Evolutionary conservation across 345 rosid genomes (phyloP).

Genomic region (Gynandropsis gynandra): DNA sequence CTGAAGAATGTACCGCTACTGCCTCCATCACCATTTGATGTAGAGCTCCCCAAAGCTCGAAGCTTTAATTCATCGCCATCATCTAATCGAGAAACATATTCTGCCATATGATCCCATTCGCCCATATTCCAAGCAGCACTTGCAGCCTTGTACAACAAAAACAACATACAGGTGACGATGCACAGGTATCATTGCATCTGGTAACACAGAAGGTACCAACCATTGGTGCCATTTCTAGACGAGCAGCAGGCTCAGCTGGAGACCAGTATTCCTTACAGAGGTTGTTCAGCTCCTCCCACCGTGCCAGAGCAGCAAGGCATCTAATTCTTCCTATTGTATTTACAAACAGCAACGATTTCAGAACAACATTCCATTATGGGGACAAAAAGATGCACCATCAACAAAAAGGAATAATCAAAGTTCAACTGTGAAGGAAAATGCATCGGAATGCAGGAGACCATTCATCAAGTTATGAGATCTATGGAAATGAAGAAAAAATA

Average conservation of each 20-base stretch:
- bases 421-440: constrained; percentile 13
- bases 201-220: constrained; percentile 38
- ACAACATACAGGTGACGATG: constrained; percentile 15
- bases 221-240: constrained; percentile 99
- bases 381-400: constrained; percentile 16
- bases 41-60: constrained; percentile 72
- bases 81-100: constrained; percentile 87
- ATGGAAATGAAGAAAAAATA: background rate
- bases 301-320: constrained; percentile 95
- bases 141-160: constrained; percentile 60
- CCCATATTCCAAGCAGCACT: constrained; percentile 99
- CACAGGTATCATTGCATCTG: constrained; percentile 13
- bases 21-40: constrained; percentile 86
- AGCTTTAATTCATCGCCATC: constrained; percentile 94
- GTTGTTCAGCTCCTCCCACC: constrained; percentile 96
- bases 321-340: constrained; percentile 74
- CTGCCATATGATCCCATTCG: constrained; percentile 99
- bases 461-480: constrained; percentile 1
- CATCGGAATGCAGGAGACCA: constrained; percentile 7
- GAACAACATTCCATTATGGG: constrained; percentile 13
- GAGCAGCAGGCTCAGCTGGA: constrained; percentile 91
- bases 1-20: constrained; percentile 94
- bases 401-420: constrained; percentile 14
- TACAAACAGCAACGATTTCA: constrained; percentile 20
- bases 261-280: constrained; percentile 97